Evolutionary conservation across 78 protist species (phyloP).

Genomic region (Tieghemostelium lacteum): DNA sequence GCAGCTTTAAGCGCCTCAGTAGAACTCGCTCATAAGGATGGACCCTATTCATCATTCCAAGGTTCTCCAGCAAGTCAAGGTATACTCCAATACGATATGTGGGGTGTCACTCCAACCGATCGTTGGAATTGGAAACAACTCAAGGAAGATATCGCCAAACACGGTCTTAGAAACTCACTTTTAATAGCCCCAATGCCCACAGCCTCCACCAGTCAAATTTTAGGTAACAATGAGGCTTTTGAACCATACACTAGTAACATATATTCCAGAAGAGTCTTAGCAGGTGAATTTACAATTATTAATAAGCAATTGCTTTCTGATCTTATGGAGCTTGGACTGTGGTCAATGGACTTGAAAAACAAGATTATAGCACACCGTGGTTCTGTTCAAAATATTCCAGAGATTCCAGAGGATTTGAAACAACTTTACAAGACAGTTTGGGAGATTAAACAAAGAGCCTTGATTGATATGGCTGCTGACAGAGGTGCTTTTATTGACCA

Average conservation of each 20-base stretch:
- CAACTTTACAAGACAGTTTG: constrained; percentile 97
- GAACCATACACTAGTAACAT: constrained; percentile 99
- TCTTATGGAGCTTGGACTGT: constrained; percentile 91
- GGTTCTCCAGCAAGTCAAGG: constrained; percentile 96
- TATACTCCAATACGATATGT: constrained; percentile 96
- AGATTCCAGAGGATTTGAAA: constrained; percentile 93
- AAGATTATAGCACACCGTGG: constrained; percentile 94
- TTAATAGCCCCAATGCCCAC: constrained; percentile 99
- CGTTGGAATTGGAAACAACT: constrained; percentile 89
- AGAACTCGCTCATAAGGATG: constrained; percentile 80
- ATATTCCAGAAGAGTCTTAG: constrained; percentile 95
- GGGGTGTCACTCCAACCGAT: constrained; percentile 91
- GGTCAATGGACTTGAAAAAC: constrained; percentile 90
- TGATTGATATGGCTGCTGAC: constrained; percentile 99
- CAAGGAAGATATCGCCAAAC: constrained; percentile 19
- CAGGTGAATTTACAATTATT: constrained; percentile 98
- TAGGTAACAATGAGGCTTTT: constrained; percentile 99
- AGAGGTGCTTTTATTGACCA: constrained; percentile 99
- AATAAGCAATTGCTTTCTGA: constrained; percentile 97
- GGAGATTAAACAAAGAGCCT: constrained; percentile 95
- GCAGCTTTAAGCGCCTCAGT: constrained; percentile 85
- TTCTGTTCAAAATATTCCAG: constrained; percentile 90
- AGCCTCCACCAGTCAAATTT: constrained; percentile 98
- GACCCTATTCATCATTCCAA: constrained; percentile 88
- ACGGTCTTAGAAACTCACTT: constrained; percentile 97